phyloP scores from a whole-genome alignment of 371 early-diverging fungal species.

The Mucor plumbeus region DNA sequence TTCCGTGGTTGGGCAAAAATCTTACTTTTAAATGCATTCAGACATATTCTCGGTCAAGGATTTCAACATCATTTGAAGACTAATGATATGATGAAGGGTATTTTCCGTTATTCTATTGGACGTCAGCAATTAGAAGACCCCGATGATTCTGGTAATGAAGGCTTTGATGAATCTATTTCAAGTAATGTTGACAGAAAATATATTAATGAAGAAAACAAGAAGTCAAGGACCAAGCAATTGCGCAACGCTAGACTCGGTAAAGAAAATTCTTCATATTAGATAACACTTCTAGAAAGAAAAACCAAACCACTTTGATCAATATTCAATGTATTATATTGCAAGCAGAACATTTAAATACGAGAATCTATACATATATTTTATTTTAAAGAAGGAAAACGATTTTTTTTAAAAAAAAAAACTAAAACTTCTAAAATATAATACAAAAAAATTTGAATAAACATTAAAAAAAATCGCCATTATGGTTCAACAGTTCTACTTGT shows the following conservation, averaged over 20 bases:
- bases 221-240: conserved; percentile 40
- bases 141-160: conserved; percentile 37
- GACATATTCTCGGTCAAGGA: conserved; percentile 42
- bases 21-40: conserved; percentile 35
- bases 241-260: conserved; percentile 37
- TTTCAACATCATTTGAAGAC: conserved; percentile 41
- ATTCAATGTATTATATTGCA: background rate
- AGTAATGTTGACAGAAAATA: conserved; percentile 45
- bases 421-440: conserved; percentile 3
- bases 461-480: background rate
- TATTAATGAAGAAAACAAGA: conserved; percentile 40
- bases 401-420: background rate
- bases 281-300: background rate
- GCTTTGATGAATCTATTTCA: conserved; percentile 8
- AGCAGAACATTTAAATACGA: background rate
- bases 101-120: conserved; percentile 34
- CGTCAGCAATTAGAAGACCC: conserved; percentile 1
- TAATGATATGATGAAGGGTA: conserved; percentile 36
- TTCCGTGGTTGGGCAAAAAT: conserved; percentile 63
- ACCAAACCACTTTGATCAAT: background rate
- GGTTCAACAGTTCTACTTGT: conserved; percentile 11
- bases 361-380: conserved; percentile 4
- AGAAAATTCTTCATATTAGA: conserved; percentile 21
- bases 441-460: background rate
- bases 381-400: conserved; percentile 6